phyloP scores from a whole-genome alignment of 2,329 filamentous ascomycete genomes.

The Ramularia collo-cygni region DNA sequence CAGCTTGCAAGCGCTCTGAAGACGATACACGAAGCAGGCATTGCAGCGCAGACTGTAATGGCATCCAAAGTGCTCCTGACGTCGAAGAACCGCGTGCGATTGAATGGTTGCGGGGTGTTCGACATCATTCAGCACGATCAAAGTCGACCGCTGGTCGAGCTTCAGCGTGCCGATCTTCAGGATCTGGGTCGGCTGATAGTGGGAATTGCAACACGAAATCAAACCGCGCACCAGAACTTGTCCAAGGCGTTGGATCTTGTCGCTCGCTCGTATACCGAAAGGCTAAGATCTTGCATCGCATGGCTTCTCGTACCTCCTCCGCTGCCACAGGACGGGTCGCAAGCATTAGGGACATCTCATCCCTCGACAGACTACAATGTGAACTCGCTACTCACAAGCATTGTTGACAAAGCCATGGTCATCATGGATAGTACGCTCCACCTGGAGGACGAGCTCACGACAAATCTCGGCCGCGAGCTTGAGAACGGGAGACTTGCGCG shows the following conservation, averaged over 20 bases:
- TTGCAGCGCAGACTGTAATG: conserved; percentile 81
- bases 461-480: conserved; percentile 68
- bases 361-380: conserved; percentile 57
- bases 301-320: conserved; percentile 68
- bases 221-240: conserved; percentile 49
- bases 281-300: conserved; percentile 69
- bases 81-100: conserved; percentile 78
- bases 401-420: conserved; percentile 68
- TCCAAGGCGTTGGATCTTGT: conserved; percentile 70
- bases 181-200: conserved; percentile 80
- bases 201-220: conserved; percentile 60
- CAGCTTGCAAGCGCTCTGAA: conserved; percentile 86
- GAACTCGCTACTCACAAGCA: conserved; percentile 69
- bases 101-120: conserved; percentile 81
- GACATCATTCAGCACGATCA: conserved; percentile 82
- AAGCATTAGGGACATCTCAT: conserved; percentile 3
- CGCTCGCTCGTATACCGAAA: conserved; percentile 65
- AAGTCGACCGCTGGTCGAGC: conserved; percentile 60
- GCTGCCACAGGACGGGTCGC: conserved; percentile 5
- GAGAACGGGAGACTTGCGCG: conserved; percentile 85
- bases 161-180: conserved; percentile 81
- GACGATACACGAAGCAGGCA: conserved; percentile 69
- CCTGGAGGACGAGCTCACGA: conserved; percentile 65
- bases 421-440: conserved; percentile 75
- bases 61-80: conserved; percentile 85